Conservation (phyloP, 306 rosid species). For the Coriaria nepalensis region DNA sequence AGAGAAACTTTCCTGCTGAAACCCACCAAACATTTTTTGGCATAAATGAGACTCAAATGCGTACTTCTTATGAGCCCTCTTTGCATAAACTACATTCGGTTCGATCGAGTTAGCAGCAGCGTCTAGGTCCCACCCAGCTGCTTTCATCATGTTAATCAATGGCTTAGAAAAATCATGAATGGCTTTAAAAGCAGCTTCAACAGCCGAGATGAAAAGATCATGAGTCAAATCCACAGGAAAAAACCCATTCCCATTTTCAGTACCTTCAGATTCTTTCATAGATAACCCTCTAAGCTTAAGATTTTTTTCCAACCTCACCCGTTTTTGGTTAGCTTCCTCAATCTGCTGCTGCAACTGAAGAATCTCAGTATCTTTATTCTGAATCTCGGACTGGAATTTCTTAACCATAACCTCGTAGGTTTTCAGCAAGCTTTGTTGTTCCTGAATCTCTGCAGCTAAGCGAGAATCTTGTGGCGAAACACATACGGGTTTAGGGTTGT, state of each 20-base stretch:
- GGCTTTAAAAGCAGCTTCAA: constrained; percentile 78
- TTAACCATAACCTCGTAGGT: constrained; percentile 99
- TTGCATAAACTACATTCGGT: constrained; percentile 62
- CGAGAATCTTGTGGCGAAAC: constrained; percentile 96
- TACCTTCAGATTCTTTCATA: constrained; percentile 63
- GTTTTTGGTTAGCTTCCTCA: constrained; percentile 84
- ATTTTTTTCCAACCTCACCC: constrained; percentile 76
- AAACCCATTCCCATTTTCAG: constrained; percentile 47
- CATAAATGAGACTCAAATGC: constrained; percentile 96
- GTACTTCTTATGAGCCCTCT: constrained; percentile 97
- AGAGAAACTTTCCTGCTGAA: constrained; percentile 75
- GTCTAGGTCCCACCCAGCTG: constrained; percentile 99
- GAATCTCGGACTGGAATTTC: constrained; percentile 97
- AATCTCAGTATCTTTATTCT: constrained; percentile 91
- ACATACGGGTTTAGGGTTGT: constrained; percentile 85
- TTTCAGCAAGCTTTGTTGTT: constrained; percentile 88
- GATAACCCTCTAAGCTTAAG: constrained; percentile 90
- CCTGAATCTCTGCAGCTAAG: constrained; percentile 98
- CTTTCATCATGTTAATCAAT: constrained; percentile 97
- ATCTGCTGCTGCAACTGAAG: constrained; percentile 79
- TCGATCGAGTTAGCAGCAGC: constrained; percentile 92
- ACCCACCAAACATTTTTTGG: constrained; percentile 89
- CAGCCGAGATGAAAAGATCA: constrained; percentile 67
- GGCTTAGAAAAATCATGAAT: constrained; percentile 98
- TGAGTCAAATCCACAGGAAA: constrained; percentile 69